phyloP scores from a whole-genome alignment of 768 basidiomycete species.

The Pleurotus sapidus region DNA sequence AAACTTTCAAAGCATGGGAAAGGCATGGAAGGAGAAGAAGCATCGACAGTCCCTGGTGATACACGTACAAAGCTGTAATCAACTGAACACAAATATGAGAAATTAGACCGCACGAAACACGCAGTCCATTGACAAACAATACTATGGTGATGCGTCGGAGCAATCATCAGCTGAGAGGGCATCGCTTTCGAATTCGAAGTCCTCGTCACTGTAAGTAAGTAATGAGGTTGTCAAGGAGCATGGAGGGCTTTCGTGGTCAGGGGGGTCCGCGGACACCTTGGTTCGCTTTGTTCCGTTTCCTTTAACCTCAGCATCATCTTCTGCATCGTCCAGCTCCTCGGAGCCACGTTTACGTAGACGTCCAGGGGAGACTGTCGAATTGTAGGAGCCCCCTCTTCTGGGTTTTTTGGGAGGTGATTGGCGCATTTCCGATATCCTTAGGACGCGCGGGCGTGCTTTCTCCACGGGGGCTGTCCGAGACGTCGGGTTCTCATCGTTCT shows the following conservation, averaged over 20 bases:
- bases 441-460: not conserved
- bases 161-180: too few relatives aligned
- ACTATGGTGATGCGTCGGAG: too few relatives aligned
- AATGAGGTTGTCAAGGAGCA: not conserved
- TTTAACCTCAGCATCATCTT: slow-evolving; percentile 9
- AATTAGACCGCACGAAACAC: too few relatives aligned
- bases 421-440: not conserved
- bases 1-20: not conserved
- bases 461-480: not conserved
- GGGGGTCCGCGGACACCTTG: not conserved
- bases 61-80: too few relatives aligned
- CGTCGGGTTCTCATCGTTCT: not conserved
- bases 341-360: slow-evolving; percentile 46
- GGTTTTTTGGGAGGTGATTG: not conserved
- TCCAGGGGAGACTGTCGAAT: slow-evolving; percentile 6
- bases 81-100: too few relatives aligned
- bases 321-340: slow-evolving; percentile 38
- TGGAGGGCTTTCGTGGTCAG: not conserved
- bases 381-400: not conserved
- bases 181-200: too few relatives aligned
- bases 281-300: slow-evolving; percentile 1
- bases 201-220: too few relatives aligned
- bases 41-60: too few relatives aligned
- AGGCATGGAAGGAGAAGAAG: not conserved
- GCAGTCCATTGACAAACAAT: too few relatives aligned